Evolutionary conservation across 768 basidiomycete species (phyloP), one percentile per base, ranked within the genome.

Genomic region (Mycena albidolilacea): DNA sequence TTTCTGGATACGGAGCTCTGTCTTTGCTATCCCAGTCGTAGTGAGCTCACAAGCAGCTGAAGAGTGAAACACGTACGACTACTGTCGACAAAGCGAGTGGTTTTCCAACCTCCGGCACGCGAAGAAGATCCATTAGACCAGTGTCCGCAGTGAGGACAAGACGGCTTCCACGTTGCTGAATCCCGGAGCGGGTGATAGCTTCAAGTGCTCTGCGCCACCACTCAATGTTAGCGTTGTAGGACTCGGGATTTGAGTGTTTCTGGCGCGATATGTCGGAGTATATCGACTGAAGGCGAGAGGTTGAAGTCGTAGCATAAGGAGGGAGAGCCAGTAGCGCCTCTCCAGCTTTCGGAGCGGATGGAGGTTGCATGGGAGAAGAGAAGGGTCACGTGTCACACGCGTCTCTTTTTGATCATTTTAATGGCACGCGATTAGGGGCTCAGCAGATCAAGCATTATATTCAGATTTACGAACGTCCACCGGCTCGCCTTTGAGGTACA

Each of bases 191-290:
- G n/a, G 92, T 89, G 48, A 93, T 78, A 17, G 84, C 84, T 76
- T 93, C 89, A 10, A 96, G 85, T 0, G 90, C 89, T 57, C 84
- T 83, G 43, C 88, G 90, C 97, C 97, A 98, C 97, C 97, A 98
- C 66, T 92, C 90, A 39, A 96, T 84, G 78, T 95, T 94, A 12
- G 95, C 90, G 61, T 90, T 83, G 80, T 92, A 98, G 5, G 95
- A 92, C 2, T 92, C 88, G 0, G 95, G 93, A 80, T 98, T 97
- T 1, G 95, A 93, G 60, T 90, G 85, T 77, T 93, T 95, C 82
- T 97, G 95, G 14, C 91, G 86, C 0, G 94, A 90, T 69, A 97
- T 91, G 78, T 97, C 96, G 9, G 96, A 93, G 82, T 97, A 98
- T 8, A 98, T 86, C 0, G 96, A 90, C 73, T 93, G 91, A 0